Evolutionary conservation across 345 rosid species (phyloP).

Genomic region (Hypericum perforatum): DNA sequence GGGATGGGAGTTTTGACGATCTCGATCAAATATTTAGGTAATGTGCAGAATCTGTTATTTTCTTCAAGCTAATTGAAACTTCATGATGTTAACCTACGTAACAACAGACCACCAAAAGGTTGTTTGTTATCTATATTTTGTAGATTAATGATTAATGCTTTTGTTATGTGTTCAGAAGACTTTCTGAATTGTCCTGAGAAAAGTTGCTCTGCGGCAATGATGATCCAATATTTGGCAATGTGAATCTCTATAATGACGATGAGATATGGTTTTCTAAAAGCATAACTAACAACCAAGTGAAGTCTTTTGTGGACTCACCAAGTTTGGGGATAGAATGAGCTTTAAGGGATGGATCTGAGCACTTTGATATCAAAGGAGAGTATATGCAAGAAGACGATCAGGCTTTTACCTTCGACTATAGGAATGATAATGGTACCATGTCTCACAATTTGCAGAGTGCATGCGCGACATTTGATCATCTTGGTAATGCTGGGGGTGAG

Average conservation of each 20-base stretch:
- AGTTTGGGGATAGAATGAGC: slow-evolving; percentile 35
- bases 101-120: too few species aligned
- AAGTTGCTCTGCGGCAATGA: slow-evolving; percentile 92
- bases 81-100: too few species aligned
- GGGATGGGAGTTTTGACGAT: slow-evolving; percentile 98
- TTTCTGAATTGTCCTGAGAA: slow-evolving; percentile 52
- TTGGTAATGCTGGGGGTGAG: slow-evolving; percentile 27
- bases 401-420: slow-evolving; percentile 27
- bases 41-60: slow-evolving; percentile 11
- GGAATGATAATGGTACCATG: slow-evolving; percentile 30
- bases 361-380: slow-evolving; percentile 34
- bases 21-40: slow-evolving; percentile 91
- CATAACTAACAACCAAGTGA: slow-evolving; percentile 37
- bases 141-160: too few species aligned
- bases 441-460: slow-evolving; percentile 30
- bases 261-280: slow-evolving; percentile 77
- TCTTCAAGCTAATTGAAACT: too few species aligned
- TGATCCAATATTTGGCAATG: slow-evolving; percentile 71
- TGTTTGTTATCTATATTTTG: too few species aligned
- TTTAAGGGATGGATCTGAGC: slow-evolving; percentile 26
- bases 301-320: slow-evolving; percentile 42
- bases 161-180: slow-evolving; percentile 13
- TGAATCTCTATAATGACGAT: slow-evolving; percentile 47
- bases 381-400: slow-evolving; percentile 41
- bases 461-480: slow-evolving; percentile 16